Evolutionary conservation across 2,329 filamentous ascomycete species (phyloP), one percentile per base, ranked within the genome.

Genomic region (Clonostachys rosea): DNA sequence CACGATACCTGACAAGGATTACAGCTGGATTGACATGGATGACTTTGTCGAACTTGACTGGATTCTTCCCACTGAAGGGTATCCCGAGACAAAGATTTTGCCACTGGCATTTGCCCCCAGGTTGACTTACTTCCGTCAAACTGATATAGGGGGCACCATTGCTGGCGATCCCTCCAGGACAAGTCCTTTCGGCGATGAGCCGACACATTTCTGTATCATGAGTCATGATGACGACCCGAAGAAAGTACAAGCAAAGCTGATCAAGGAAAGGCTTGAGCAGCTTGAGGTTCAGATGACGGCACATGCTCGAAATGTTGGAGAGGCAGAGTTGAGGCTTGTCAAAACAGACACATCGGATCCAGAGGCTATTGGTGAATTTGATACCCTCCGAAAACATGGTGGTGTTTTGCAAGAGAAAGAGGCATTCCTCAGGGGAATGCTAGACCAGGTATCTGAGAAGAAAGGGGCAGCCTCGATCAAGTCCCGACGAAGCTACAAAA

Each of bases 21-120:
- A 91, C 55, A 91, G 86, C 47, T 99, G 94, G 94, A 91, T 99
- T 52, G 94, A 99, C 60, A 97, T 99, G 91, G 94, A 99, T 61
- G 94, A 99, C 63, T 99, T 99, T 66, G 91, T 99, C 33, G 94
- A 99, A 64, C 73, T 99, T 18, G 95, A 96, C 62, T 97, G 92
- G 92, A 91, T 96, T 46, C 69, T 96, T 20, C 92, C 92, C 1
- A 87, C 89, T 13, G 89, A 95, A 60, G 83, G 87, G 34, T 95
- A 96, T 54, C 91, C 92, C 1, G 87, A 95, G 55, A 97, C 92
- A 1, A 91, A 94, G 64, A 99, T 99, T 42, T 69, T 99, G 46
- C 95, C 95, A 0, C 77, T 99, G 9, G 91, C 89, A 0, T 97
- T 86, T 58, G 89, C 92, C 17, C 95, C 94, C n/a, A 83, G 94